phyloP scores from a whole-genome alignment of 768 basidiomycete species.

The Lentinula lateritia region DNA sequence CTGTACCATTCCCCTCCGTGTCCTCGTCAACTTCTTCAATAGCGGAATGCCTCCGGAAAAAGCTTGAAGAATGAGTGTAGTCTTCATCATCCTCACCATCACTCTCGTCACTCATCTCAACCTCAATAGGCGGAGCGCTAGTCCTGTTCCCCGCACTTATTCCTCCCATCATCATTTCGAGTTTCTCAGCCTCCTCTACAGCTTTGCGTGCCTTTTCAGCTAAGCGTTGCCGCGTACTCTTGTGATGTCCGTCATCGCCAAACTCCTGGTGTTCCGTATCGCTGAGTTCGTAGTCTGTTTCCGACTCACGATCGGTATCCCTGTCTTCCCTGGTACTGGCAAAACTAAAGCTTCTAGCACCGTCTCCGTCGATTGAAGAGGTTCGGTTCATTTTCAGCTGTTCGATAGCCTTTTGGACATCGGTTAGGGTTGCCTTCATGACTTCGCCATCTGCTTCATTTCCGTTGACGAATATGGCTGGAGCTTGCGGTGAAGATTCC shows the following conservation, averaged over 20 bases:
- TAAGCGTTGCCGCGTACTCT: slow-evolving; percentile 55
- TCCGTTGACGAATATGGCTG: slow-evolving; percentile 23
- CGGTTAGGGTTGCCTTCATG: slow-evolving; percentile 86
- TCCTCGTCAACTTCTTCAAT: slow-evolving; percentile 73
- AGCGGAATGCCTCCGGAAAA: slow-evolving; percentile 44
- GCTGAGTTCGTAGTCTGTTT: slow-evolving; percentile 47
- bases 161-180: slow-evolving; percentile 34
- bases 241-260: slow-evolving; percentile 56
- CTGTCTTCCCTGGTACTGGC: slow-evolving; percentile 57
- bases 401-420: slow-evolving; percentile 87
- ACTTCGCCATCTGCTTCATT: slow-evolving; percentile 39
- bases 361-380: slow-evolving; percentile 39
- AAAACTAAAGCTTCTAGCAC: slow-evolving; percentile 71
- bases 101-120: slow-evolving; percentile 77
- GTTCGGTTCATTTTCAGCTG: slow-evolving; percentile 57
- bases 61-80: slow-evolving; percentile 31
- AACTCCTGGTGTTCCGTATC: slow-evolving; percentile 38
- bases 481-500: slow-evolving; percentile 24
- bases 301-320: slow-evolving; percentile 52
- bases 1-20: slow-evolving; percentile 20
- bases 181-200: slow-evolving; percentile 50
- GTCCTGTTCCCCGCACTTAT: slow-evolving; percentile 18
- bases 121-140: slow-evolving; percentile 59
- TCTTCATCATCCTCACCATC: slow-evolving; percentile 53
- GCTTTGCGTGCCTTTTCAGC: slow-evolving; percentile 65